phyloP scores from a whole-genome alignment of 495 filamentous ascomycete genomes.

The Daldinia loculata region DNA sequence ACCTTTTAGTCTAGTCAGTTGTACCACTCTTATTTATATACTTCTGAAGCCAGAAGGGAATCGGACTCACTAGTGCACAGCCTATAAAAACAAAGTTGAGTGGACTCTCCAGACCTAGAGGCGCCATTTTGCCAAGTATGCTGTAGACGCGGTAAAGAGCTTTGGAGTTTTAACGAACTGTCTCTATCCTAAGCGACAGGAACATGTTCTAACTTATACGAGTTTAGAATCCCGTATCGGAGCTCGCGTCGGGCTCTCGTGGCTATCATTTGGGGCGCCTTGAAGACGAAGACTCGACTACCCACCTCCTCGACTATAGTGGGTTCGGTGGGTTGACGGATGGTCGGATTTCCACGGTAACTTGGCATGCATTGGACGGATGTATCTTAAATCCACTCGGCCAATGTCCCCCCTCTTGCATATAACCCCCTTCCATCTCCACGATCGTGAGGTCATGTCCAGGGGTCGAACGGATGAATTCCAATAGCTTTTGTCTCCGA shows the following conservation, averaged over 20 bases:
- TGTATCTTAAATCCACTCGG: constrained; percentile 2
- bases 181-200: not conserved
- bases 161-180: not conserved
- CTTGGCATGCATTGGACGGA: constrained; percentile 1
- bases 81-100: constrained; percentile 26
- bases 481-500: constrained; percentile 22
- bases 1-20: constrained; percentile 21
- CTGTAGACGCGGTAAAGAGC: not conserved
- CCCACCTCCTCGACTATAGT: not conserved
- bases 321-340: constrained; percentile 17
- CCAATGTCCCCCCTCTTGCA: not conserved
- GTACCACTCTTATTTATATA: not conserved
- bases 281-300: not conserved
- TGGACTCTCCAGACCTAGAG: constrained; percentile 20
- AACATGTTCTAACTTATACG: constrained; percentile 18
- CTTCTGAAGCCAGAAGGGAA: not conserved
- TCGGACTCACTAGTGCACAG: constrained; percentile 27
- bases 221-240: not conserved
- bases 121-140: constrained; percentile 23
- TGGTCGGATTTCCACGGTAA: constrained; percentile 15
- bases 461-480: constrained; percentile 1
- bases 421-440: not conserved
- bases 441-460: constrained; percentile 15
- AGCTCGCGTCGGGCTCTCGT: constrained; percentile 1
- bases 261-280: constrained; percentile 1